A percentile compares a stretch with the other conserved stretches of the same genome.
Evolutionary conservation across 768 basidiomycete genomes (phyloP).

Genomic region (Fistulinella prunicolor): DNA sequence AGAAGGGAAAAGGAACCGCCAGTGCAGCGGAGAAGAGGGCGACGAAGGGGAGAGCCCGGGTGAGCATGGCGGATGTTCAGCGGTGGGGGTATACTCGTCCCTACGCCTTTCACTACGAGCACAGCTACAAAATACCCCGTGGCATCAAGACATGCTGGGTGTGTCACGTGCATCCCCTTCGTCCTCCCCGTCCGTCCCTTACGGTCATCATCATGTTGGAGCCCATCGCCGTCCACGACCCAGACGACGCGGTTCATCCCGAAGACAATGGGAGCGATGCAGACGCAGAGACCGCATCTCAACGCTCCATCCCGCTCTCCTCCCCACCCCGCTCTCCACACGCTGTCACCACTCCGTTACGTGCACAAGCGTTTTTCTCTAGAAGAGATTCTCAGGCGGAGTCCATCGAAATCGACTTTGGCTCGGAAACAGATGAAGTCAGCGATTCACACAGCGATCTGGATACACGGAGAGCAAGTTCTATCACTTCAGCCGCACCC

Average conservation of each 20-base stretch:
- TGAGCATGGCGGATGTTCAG: conserved; percentile 15
- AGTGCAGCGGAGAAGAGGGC: conserved; percentile 11
- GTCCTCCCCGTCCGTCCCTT: not conserved
- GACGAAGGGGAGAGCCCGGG: conserved; percentile 5
- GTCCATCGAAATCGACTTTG: conserved; percentile 52
- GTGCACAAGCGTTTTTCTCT: conserved; percentile 29
- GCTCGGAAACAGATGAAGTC: conserved; percentile 51
- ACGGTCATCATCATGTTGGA: not conserved
- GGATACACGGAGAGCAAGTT: conserved; percentile 39
- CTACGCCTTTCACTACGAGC: no score
- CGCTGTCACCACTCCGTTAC: conserved; percentile 23
- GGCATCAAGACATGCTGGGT: no score
- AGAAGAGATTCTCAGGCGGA: conserved; percentile 45
- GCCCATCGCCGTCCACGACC: conserved; percentile 1
- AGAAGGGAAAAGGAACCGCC: conserved; percentile 15
- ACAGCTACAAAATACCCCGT: no score
- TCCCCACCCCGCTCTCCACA: conserved; percentile 58
- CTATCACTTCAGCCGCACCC: conserved; percentile 50
- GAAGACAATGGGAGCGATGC: conserved; percentile 44
- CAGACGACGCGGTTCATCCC: no score
- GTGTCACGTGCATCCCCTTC: conserved; percentile 22
- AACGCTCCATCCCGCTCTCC: conserved; percentile 72
- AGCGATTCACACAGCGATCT: conserved; percentile 45
- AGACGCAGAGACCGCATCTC: conserved; percentile 76
- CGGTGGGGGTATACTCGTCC: no score